Evolutionary conservation across 495 filamentous ascomycete genomes (phyloP).

Genomic region (Xylaria grammica): DNA sequence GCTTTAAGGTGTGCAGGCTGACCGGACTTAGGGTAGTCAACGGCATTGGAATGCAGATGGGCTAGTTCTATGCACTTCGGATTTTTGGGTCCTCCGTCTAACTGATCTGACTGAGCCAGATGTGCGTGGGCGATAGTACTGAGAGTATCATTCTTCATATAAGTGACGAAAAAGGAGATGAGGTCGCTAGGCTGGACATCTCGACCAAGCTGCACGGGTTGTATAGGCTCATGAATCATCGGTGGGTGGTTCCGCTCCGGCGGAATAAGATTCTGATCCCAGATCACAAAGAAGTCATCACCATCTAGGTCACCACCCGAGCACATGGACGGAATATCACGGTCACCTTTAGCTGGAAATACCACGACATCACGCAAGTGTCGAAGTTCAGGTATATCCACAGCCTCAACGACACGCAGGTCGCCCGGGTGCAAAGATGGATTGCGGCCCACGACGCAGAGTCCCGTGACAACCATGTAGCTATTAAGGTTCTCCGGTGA

Average conservation of each 20-base stretch:
- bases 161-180: constrained; percentile 83
- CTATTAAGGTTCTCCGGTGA: constrained; percentile 53
- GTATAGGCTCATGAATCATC: constrained; percentile 71
- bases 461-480: constrained; percentile 72
- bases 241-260: constrained; percentile 69
- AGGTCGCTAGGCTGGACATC: constrained; percentile 72
- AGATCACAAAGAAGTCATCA: constrained; percentile 93
- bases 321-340: constrained; percentile 88
- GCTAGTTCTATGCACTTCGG: constrained; percentile 77
- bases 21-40: constrained; percentile 94
- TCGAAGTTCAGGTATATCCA: constrained; percentile 72
- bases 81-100: constrained; percentile 66
- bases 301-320: constrained; percentile 96
- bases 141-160: constrained; percentile 91
- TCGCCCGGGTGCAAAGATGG: constrained; percentile 95
- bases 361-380: constrained; percentile 87
- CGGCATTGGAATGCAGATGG: constrained; percentile 82
- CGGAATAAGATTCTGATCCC: constrained; percentile 81
- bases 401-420: constrained; percentile 83
- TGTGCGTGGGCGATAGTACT: constrained; percentile 83
- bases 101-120: constrained; percentile 74
- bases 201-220: constrained; percentile 53
- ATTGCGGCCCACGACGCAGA: constrained; percentile 88
- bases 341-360: constrained; percentile 82
- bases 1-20: constrained; percentile 69